Evolutionary conservation across 1,139 yeast genomes (phyloP).

Genomic region (Magnusiomyces suaveolens): DNA sequence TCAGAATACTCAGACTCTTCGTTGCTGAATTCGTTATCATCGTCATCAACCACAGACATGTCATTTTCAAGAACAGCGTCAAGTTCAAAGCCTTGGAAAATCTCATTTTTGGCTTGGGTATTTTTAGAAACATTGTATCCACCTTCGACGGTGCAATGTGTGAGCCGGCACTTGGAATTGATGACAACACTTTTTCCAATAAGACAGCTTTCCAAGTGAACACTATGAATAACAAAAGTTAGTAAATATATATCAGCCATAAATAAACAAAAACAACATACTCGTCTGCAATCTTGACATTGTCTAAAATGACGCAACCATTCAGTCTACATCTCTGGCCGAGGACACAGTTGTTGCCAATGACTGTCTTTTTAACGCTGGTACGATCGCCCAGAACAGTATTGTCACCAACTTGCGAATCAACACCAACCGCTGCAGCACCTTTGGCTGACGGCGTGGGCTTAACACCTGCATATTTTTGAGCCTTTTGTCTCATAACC

Average conservation of each 20-base stretch:
- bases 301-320: slow-evolving; percentile 71
- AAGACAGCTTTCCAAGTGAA: slow-evolving; percentile 70
- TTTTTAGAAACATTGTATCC: slow-evolving; percentile 40
- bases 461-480: slow-evolving; percentile 20
- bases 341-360: slow-evolving; percentile 66
- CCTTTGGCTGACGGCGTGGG: slow-evolving; percentile 40
- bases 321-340: slow-evolving; percentile 84
- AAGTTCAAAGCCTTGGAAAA: slow-evolving; percentile 55
- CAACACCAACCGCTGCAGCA: slow-evolving; percentile 83
- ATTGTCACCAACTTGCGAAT: slow-evolving; percentile 57
- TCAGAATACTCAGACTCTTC: slow-evolving; percentile 21
- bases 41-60: slow-evolving; percentile 20
- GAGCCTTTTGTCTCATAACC: slow-evolving; percentile 45
- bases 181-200: slow-evolving; percentile 62
- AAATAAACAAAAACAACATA: slow-evolving; percentile 28
- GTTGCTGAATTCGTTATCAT: slow-evolving; percentile 31
- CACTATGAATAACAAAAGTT: slow-evolving; percentile 11
- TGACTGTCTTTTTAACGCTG: slow-evolving; percentile 72
- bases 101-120: slow-evolving; percentile 73
- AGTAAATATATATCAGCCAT: not conserved
- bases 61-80: slow-evolving; percentile 34
- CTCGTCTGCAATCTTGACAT: slow-evolving; percentile 70
- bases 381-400: slow-evolving; percentile 65
- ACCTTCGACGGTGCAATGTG: slow-evolving; percentile 80
- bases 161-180: slow-evolving; percentile 32